These are phyloP conservation scores for Tylopilus plumbeoviolaceoides DNA, from an alignment of 768 basidiomycete genomes.

Conservation along the genomic window DNA sequence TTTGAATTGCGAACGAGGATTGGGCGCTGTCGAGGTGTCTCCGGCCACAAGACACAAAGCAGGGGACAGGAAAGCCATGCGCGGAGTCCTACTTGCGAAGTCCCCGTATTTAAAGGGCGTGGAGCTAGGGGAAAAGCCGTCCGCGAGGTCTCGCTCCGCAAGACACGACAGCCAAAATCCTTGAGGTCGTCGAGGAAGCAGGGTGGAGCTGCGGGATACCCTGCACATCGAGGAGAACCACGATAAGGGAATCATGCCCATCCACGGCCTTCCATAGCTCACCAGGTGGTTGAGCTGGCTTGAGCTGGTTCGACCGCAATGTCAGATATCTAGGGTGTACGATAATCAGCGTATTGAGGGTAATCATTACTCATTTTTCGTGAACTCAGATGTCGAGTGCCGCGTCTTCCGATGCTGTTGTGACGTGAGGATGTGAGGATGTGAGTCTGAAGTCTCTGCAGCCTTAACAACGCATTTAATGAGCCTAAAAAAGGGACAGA, in stretches of 20 bases:
- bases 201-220: conserved; percentile 20
- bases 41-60: conserved; percentile 21
- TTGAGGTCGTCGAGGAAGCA: conserved; percentile 19
- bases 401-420: neutral
- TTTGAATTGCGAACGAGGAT: conserved; percentile 30
- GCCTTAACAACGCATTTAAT: neutral
- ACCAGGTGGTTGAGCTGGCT: neutral
- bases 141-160: conserved; percentile 20
- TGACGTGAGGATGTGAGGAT: neutral
- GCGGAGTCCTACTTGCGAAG: conserved; percentile 10
- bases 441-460: neutral
- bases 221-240: conserved; percentile 4
- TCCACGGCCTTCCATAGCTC: conserved; percentile 1
- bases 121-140: conserved; percentile 14
- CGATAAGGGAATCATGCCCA: conserved; percentile 13
- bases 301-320: conserved; percentile 5
- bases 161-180: conserved; percentile 14
- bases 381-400: neutral
- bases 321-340: neutral
- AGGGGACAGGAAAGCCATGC: conserved; percentile 23
- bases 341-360: neutral
- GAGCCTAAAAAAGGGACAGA: neutral
- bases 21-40: conserved; percentile 22
- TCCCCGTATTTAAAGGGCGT: conserved; percentile 26
- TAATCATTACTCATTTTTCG: too few relatives aligned